A percentile compares a stretch with the other conserved stretches of the same genome.
phyloP scores from a whole-genome alignment of 371 early-diverging fungal genomes.

The Syncephalastrum sp. region DNA sequence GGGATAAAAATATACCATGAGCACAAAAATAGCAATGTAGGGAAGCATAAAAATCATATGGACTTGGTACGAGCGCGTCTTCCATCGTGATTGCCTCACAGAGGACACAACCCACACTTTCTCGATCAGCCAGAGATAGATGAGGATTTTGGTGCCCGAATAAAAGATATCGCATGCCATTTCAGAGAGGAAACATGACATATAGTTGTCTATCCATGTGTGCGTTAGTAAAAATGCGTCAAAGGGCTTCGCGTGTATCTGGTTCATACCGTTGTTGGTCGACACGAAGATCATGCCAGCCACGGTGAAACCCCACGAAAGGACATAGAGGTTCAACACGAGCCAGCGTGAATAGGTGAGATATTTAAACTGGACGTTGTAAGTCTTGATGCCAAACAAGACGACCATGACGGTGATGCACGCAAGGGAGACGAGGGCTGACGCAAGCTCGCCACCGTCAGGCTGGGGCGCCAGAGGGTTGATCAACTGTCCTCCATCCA shows the following conservation, averaged over 20 bases:
- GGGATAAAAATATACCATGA: slow-evolving; percentile 35
- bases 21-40: slow-evolving; percentile 40
- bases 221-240: neutral
- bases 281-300: slow-evolving; percentile 41
- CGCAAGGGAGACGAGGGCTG: slow-evolving; percentile 35
- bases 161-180: slow-evolving; percentile 33
- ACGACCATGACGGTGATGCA: slow-evolving; percentile 37
- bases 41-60: slow-evolving; percentile 37
- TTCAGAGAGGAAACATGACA: slow-evolving; percentile 28
- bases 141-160: slow-evolving; percentile 26
- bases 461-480: slow-evolving; percentile 16
- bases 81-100: slow-evolving; percentile 29
- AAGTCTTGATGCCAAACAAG: slow-evolving; percentile 49
- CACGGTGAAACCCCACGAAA: slow-evolving; percentile 47
- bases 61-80: slow-evolving; percentile 40
- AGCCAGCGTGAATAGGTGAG: slow-evolving; percentile 43
- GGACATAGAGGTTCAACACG: slow-evolving; percentile 34
- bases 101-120: slow-evolving; percentile 42
- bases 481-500: too few species aligned
- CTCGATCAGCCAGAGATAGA: slow-evolving; percentile 33
- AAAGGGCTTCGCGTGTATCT: too few species aligned
- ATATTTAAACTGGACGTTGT: slow-evolving; percentile 26
- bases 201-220: slow-evolving; percentile 16
- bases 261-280: slow-evolving; percentile 34
- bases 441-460: slow-evolving; percentile 30